Evolutionary conservation across 768 basidiomycete genomes (phyloP).

Genomic region (Pisolithus marmoratus): DNA sequence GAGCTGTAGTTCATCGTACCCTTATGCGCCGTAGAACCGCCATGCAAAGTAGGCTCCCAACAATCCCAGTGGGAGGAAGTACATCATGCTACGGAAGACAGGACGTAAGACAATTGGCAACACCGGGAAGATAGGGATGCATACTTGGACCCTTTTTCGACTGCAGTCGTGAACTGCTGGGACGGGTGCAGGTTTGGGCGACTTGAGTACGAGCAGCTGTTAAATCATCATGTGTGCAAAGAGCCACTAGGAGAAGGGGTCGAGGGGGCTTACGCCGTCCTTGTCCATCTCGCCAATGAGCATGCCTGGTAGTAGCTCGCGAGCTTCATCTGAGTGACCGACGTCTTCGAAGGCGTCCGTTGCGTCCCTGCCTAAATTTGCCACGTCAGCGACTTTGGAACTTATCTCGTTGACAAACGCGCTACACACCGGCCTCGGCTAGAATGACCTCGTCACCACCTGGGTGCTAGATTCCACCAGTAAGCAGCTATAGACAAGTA

Average conservation of each 20-base stretch:
- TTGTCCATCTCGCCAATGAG: conserved; percentile 79
- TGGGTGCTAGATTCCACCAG: conserved; percentile 60
- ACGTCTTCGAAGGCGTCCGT: conserved; percentile 99
- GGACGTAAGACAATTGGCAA: conserved; percentile 5
- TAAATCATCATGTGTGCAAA: conserved; percentile 1
- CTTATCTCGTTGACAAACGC: conserved; percentile 4
- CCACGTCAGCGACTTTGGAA: conserved; percentile 8
- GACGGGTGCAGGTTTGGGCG: conserved; percentile 43
- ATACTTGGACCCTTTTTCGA: conserved; percentile 67
- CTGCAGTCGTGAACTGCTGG: conserved; percentile 37
- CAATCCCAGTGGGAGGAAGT: conserved; percentile 75
- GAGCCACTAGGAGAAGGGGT: conserved; percentile 4
- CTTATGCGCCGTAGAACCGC: conserved; percentile 58
- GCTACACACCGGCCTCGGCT: conserved; percentile 78
- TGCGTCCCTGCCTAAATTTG: conserved; percentile 76
- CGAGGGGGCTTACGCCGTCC: conserved; percentile 43
- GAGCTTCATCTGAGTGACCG: conserved; percentile 97
- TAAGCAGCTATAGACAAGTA: background rate
- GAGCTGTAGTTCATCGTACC: background rate
- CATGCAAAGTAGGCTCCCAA: conserved; percentile 86
- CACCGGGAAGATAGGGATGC: conserved; percentile 16
- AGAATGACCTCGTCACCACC: conserved; percentile 98
- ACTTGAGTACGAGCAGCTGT: conserved; percentile 50
- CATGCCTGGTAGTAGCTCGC: conserved; percentile 74
- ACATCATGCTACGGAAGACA: conserved; percentile 53